These are phyloP conservation scores for Cucurbita ficifolia DNA, from an alignment of 306 rosid genomes.

Conservation along the genomic window DNA sequence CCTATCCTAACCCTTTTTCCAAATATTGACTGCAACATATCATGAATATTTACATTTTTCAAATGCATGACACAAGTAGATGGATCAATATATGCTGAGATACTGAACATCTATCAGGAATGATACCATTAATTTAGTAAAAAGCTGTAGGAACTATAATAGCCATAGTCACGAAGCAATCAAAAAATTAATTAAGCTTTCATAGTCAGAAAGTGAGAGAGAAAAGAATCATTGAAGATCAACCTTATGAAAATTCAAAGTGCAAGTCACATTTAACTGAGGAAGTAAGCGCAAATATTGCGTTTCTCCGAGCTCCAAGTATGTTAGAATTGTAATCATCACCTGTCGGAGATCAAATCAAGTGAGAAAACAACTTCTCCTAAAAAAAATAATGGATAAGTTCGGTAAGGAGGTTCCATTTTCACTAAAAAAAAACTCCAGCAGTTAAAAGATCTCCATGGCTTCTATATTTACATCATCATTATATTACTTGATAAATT, in stretches of 20 bases:
- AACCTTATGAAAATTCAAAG: constrained; percentile 67
- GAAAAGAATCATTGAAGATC: constrained; percentile 2
- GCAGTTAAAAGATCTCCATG: neutral
- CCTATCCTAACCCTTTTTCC: neutral
- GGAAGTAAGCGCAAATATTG: constrained; percentile 68
- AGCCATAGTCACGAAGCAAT: neutral
- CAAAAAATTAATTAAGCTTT: neutral
- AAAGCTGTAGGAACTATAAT: neutral
- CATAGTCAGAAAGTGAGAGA: neutral
- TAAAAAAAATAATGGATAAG: neutral
- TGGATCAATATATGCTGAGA: neutral
- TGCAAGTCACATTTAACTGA: constrained; percentile 57
- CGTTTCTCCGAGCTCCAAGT: constrained; percentile 80
- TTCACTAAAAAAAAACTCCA: neutral
- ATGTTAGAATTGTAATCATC: constrained; percentile 76
- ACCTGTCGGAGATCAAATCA: constrained; percentile 41
- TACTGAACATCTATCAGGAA: neutral
- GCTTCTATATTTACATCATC: neutral
- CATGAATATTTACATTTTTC: neutral
- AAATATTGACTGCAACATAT: neutral
- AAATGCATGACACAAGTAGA: neutral
- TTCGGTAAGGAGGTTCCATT: neutral
- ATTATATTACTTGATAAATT: neutral
- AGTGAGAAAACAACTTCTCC: constrained; percentile 1
- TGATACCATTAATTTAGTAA: neutral